Conservation (phyloP, 2,329 filamentous ascomycete species). For the Tolypocladium cylindrosporum region DNA sequence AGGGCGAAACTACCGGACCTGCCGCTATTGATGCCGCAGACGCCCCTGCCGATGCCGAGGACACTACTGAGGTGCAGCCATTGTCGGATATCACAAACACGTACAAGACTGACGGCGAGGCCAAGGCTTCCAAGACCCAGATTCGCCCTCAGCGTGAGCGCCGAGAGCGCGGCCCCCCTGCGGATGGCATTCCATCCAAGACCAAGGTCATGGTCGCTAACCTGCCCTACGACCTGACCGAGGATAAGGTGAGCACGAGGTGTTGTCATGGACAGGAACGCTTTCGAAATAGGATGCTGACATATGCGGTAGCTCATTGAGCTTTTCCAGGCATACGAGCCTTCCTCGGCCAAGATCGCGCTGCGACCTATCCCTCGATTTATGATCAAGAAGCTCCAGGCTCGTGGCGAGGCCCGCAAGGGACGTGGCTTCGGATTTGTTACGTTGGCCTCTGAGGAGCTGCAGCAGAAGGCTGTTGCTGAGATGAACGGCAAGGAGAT, state of each 20-base stretch:
- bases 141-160: conserved; percentile 49
- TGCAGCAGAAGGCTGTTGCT: conserved; percentile 90
- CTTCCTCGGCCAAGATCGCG: conserved; percentile 93
- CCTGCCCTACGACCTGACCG: conserved; percentile 93
- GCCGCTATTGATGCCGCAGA: conserved; percentile 34
- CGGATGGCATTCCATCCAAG: conserved; percentile 96
- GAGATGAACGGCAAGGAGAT: conserved; percentile 99
- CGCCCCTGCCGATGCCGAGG: conserved; percentile 33
- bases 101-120: conserved; percentile 45
- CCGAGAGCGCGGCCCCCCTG: conserved; percentile 83
- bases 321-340: conserved; percentile 87
- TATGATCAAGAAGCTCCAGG: conserved; percentile 99
- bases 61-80: conserved; percentile 43
- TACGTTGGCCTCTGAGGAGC: conserved; percentile 85
- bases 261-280: background rate
- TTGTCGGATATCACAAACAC: conserved; percentile 53
- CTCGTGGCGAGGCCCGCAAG: conserved; percentile 96
- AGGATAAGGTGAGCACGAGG: conserved; percentile 73
- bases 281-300: background rate
- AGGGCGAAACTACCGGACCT: conserved; percentile 28
- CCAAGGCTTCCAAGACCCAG: conserved; percentile 48
- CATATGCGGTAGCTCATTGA: conserved; percentile 68
- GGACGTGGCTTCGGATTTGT: conserved; percentile 98
- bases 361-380: conserved; percentile 97
- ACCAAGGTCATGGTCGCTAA: conserved; percentile 99